These are phyloP conservation scores for Megacollybia platyphylla DNA, from an alignment of 1,284 basidiomycete species.

Conservation along the genomic window DNA sequence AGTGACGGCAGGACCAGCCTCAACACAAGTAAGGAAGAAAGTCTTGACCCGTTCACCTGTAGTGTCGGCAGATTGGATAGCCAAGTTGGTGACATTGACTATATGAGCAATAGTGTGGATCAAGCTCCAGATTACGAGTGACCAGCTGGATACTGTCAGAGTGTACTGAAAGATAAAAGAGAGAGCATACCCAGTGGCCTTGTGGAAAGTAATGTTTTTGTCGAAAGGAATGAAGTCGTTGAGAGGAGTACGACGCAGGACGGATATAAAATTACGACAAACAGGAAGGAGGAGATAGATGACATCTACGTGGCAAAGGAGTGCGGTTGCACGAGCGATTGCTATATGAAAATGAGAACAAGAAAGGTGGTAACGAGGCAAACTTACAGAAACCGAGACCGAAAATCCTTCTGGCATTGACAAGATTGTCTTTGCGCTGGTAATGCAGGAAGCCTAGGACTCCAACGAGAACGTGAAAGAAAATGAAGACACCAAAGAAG, in stretches of 20 bases:
- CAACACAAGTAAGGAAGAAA: slow-evolving; percentile 69
- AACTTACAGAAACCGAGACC: slow-evolving; percentile 66
- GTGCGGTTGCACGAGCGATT: slow-evolving; percentile 73
- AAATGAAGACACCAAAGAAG: slow-evolving; percentile 67
- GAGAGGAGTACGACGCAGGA: slow-evolving; percentile 70
- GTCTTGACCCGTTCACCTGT: slow-evolving; percentile 42
- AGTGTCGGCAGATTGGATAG: slow-evolving; percentile 39
- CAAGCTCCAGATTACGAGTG: slow-evolving; percentile 62
- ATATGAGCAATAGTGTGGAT: slow-evolving; percentile 72
- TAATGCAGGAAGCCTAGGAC: slow-evolving; percentile 70
- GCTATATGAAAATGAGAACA: slow-evolving; percentile 25
- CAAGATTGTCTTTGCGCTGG: slow-evolving; percentile 64
- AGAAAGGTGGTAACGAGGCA: not conserved
- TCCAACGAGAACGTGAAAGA: slow-evolving; percentile 66
- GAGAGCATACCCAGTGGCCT: slow-evolving; percentile 51
- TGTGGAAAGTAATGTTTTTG: slow-evolving; percentile 82
- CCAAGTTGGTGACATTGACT: slow-evolving; percentile 68
- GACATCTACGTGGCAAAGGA: slow-evolving; percentile 79
- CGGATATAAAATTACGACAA: slow-evolving; percentile 82
- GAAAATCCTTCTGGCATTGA: slow-evolving; percentile 50
- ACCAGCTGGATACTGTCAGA: slow-evolving; percentile 22
- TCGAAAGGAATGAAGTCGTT: slow-evolving; percentile 83
- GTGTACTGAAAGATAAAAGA: no score
- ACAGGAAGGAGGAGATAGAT: slow-evolving; percentile 85
- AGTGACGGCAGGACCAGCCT: slow-evolving; percentile 79